Conservation (phyloP, 2,329 filamentous ascomycete species). For the Aspergillus neoniger region DNA sequence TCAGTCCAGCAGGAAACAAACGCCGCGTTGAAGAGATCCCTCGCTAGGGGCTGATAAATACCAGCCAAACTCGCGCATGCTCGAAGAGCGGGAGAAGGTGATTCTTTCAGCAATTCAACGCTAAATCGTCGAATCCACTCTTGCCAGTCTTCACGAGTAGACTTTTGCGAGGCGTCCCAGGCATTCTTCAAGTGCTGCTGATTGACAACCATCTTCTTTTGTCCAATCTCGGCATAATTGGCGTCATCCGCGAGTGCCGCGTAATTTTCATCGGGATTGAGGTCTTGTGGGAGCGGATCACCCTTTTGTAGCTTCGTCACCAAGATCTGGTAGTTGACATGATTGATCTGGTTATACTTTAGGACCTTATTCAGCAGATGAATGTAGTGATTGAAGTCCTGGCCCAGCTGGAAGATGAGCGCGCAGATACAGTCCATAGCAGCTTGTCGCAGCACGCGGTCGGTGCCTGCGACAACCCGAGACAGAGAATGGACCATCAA, state of each 20-base stretch:
- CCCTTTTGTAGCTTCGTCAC: constrained; percentile 92
- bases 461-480: constrained; percentile 72
- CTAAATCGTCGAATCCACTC: constrained; percentile 98
- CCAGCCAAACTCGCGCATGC: constrained; percentile 90
- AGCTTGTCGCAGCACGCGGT: constrained; percentile 72
- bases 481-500: constrained; percentile 94
- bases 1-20: constrained; percentile 99
- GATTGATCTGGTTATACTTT: constrained; percentile 75
- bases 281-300: constrained; percentile 89
- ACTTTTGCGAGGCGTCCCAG: constrained; percentile 96
- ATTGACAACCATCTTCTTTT: constrained; percentile 95
- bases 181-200: constrained; percentile 95
- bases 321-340: constrained; percentile 88
- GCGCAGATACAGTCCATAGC: constrained; percentile 94
- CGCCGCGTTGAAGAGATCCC: constrained; percentile 95
- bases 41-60: constrained; percentile 85
- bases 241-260: constrained; percentile 76
- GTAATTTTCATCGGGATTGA: constrained; percentile 83
- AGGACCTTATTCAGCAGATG: constrained; percentile 88
- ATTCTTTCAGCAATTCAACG: constrained; percentile 90
- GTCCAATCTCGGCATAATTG: constrained; percentile 77
- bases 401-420: constrained; percentile 91
- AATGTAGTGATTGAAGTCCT: constrained; percentile 93
- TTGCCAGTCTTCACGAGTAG: constrained; percentile 97
- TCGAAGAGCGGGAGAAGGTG: constrained; percentile 89